These are phyloP conservation scores for Candida vaughaniae DNA, from an alignment of 805 yeast species.

Conservation along the genomic window DNA sequence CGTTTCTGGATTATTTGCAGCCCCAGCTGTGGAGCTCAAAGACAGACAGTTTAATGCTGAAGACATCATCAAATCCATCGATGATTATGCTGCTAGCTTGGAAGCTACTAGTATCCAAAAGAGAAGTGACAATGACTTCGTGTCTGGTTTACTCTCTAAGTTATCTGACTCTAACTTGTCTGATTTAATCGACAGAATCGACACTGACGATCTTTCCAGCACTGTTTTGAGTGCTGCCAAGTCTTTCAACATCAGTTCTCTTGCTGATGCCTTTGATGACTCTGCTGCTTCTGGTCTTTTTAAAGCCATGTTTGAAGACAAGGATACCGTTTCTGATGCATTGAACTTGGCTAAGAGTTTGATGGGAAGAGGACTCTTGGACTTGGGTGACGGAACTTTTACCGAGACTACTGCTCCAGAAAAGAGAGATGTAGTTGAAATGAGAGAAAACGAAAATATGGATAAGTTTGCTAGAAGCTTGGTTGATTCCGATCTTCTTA, in stretches of 20 bases:
- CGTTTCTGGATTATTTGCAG: slow-evolving; percentile 15
- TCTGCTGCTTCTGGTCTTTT: slow-evolving; percentile 15
- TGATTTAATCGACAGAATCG: slow-evolving; percentile 10
- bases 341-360: slow-evolving; percentile 18
- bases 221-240: slow-evolving; percentile 8
- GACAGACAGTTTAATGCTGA: slow-evolving; percentile 7
- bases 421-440: slow-evolving; percentile 10
- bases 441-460: slow-evolving; percentile 18
- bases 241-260: slow-evolving; percentile 5
- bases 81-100: slow-evolving; percentile 8
- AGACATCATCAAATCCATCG: slow-evolving; percentile 9
- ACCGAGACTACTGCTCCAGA: slow-evolving; percentile 5
- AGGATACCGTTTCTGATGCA: slow-evolving; percentile 15
- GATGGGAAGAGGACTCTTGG: slow-evolving; percentile 13
- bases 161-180: slow-evolving; percentile 9
- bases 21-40: slow-evolving; percentile 11
- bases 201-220: slow-evolving; percentile 5
- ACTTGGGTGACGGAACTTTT: slow-evolving; percentile 3
- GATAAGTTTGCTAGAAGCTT: slow-evolving; percentile 20
- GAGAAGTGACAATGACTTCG: slow-evolving; percentile 7
- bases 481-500: slow-evolving; percentile 21
- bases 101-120: slow-evolving; percentile 6
- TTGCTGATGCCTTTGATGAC: slow-evolving; percentile 9
- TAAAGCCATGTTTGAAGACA: slow-evolving; percentile 16
- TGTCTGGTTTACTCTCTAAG: slow-evolving; percentile 6